phyloP scores from a whole-genome alignment of 2,329 filamentous ascomycete species.

The Hymenoscyphus scutula region DNA sequence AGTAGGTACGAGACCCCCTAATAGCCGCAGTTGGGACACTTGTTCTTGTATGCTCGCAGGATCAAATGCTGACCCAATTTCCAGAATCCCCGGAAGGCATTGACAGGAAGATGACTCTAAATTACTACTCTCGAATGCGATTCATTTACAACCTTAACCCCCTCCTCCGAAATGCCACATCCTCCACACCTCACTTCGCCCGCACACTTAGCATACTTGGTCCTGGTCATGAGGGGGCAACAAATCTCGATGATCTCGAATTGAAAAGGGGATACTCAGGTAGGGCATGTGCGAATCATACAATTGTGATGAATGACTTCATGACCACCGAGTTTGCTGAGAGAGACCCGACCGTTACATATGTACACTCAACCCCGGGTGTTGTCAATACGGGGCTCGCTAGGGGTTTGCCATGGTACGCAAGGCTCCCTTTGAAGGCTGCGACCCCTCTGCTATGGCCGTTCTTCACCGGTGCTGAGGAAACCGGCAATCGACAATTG shows the following conservation, averaged over 20 bases:
- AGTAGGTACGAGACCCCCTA: constrained; percentile 21
- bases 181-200: constrained; percentile 43
- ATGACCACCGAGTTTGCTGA: constrained; percentile 50
- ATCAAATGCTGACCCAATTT: background rate
- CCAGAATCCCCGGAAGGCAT: constrained; percentile 32
- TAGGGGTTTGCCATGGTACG: constrained; percentile 34
- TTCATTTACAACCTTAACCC: constrained; percentile 58
- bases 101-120: constrained; percentile 30
- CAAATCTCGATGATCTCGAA: constrained; percentile 46
- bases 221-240: constrained; percentile 49
- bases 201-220: constrained; percentile 56
- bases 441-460: constrained; percentile 19
- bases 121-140: constrained; percentile 57
- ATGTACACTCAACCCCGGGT: constrained; percentile 49
- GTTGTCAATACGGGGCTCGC: constrained; percentile 46
- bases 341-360: constrained; percentile 45
- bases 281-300: constrained; percentile 25
- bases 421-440: constrained; percentile 17
- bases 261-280: constrained; percentile 27
- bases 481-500: constrained; percentile 31
- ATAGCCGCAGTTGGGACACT: background rate
- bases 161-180: constrained; percentile 39
- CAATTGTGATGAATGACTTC: constrained; percentile 42
- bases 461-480: constrained; percentile 23
- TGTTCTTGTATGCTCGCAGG: background rate